Percentiles rank a stretch among this genome's conserved stretches.
phyloP scores from a whole-genome alignment of 805 yeast species.

The Teunomyces stri region DNA sequence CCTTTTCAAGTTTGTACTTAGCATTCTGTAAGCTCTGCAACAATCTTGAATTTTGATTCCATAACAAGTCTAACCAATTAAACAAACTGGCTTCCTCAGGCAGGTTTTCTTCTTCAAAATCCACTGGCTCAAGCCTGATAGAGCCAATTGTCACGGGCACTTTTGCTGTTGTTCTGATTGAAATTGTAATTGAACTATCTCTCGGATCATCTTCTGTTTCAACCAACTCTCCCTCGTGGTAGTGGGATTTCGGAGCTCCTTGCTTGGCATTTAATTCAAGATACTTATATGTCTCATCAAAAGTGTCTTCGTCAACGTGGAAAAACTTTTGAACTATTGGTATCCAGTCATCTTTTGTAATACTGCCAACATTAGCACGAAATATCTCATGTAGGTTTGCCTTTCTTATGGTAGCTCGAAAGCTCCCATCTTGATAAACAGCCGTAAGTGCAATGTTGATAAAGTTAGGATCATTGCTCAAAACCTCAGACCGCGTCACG shows the following conservation, averaged over 20 bases:
- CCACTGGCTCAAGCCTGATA: conserved; percentile 17
- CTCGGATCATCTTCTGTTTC: conserved; percentile 13
- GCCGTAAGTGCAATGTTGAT: conserved; percentile 15
- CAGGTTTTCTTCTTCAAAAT: conserved; percentile 12
- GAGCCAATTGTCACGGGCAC: conserved; percentile 27
- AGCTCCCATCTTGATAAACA: conserved; percentile 21
- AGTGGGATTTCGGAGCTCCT: conserved; percentile 3
- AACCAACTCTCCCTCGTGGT: conserved; percentile 3
- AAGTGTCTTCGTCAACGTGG: conserved; percentile 10
- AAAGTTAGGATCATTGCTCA: conserved; percentile 8
- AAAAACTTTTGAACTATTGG: conserved; percentile 17
- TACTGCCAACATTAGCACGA: conserved; percentile 3
- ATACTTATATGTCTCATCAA: neutral
- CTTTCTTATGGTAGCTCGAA: conserved; percentile 13
- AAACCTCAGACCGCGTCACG: conserved; percentile 7
- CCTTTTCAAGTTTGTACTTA: conserved; percentile 1
- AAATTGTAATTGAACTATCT: conserved; percentile 4
- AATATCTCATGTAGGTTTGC: conserved; percentile 1
- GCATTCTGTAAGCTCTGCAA: conserved; percentile 1
- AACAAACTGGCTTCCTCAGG: conserved; percentile 20
- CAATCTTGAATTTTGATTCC: conserved; percentile 12
- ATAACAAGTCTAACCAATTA: conserved; percentile 24
- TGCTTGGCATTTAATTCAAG: conserved; percentile 3
- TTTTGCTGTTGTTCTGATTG: conserved; percentile 19
- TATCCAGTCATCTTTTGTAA: conserved; percentile 18